A percentile compares a stretch with the other conserved stretches of the same genome.
These are phyloP conservation scores for Polyplosphaeria fusca DNA, from an alignment of 495 filamentous ascomycete genomes.

Conservation along the genomic window DNA sequence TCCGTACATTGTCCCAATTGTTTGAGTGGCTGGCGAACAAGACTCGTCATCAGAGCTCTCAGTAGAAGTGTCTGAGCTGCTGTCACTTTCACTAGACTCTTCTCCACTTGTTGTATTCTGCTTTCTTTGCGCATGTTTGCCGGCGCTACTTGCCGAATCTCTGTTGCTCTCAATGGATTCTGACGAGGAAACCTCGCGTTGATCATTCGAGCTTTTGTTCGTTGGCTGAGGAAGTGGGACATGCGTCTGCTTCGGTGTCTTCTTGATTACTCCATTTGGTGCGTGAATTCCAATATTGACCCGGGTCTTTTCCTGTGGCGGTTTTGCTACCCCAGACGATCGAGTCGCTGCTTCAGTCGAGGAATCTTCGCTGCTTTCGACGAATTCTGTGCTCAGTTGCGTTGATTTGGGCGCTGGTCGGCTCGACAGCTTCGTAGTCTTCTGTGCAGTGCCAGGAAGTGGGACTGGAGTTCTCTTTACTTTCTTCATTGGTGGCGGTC, in stretches of 20 bases:
- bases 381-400: constrained; percentile 24
- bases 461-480: constrained; percentile 13
- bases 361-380: constrained; percentile 24
- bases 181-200: background rate
- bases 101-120: background rate
- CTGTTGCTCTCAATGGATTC: constrained; percentile 16
- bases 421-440: background rate
- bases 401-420: background rate
- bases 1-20: background rate
- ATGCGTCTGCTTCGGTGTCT: background rate
- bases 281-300: constrained; percentile 10
- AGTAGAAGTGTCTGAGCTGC: constrained; percentile 23
- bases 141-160: background rate
- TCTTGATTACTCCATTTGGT: constrained; percentile 20
- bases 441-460: constrained; percentile 2
- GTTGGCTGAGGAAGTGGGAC: background rate
- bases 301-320: constrained; percentile 3
- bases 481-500: constrained; percentile 21
- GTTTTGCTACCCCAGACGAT: background rate
- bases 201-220: constrained; percentile 3
- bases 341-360: constrained; percentile 2
- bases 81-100: constrained; percentile 1
- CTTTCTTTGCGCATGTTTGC: background rate
- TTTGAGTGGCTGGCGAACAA: background rate
- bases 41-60: constrained; percentile 14